Percentiles rank a stretch among this genome's conserved stretches.
Conservation (phyloP, 177 flowering plant species). For the Viscum album region DNA sequence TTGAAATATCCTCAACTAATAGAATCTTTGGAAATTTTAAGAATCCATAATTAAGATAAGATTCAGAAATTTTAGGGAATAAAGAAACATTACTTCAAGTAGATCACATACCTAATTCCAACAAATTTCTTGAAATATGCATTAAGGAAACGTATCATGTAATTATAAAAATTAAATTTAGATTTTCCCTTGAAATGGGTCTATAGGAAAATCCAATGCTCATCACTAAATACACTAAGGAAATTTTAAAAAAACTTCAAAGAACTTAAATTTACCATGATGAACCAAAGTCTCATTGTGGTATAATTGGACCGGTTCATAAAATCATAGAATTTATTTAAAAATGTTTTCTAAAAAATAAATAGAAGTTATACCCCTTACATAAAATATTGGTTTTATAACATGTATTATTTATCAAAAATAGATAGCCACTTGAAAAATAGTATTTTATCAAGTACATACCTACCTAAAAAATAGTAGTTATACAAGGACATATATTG, state of each 20-base stretch:
- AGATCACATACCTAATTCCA: not conserved
- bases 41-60: too few relatives aligned
- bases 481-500: too few relatives aligned
- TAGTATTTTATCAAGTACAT: too few relatives aligned
- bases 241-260: not conserved
- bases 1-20: too few relatives aligned
- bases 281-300: constrained; percentile 26
- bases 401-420: too few relatives aligned
- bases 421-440: too few relatives aligned
- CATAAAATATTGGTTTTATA: too few relatives aligned
- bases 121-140: constrained; percentile 12
- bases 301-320: constrained; percentile 25
- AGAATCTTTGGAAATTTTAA: too few relatives aligned
- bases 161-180: constrained; percentile 7
- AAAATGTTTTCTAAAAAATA: constrained; percentile 20
- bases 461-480: too few relatives aligned
- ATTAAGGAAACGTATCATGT: constrained; percentile 10
- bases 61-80: too few relatives aligned
- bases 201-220: not conserved
- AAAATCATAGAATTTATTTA: constrained; percentile 29
- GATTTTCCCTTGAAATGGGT: constrained; percentile 11
- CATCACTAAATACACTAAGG: not conserved
- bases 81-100: too few relatives aligned
- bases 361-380: too few relatives aligned
- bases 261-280: constrained; percentile 17